Evolutionary conservation across 441 rosid species (phyloP), one percentile per base, ranked within the genome.

Genomic region (Manihot esculenta): DNA sequence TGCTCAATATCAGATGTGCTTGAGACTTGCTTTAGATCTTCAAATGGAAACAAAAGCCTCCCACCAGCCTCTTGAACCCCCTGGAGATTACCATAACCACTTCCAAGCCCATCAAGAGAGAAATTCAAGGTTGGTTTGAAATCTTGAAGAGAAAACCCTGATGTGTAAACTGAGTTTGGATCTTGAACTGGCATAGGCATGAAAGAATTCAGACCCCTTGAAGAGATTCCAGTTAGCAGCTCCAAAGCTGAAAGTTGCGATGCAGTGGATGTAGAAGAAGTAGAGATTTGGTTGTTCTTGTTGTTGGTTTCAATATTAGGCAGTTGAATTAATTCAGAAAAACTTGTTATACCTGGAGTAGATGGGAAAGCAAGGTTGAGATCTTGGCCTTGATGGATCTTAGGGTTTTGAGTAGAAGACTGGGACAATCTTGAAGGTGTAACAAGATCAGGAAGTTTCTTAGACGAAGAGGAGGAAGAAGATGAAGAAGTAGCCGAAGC

Each of bases 1-100:
- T 79, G 83, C 65, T 84, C 77, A 64, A 72, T 65, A 49, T 74
- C 68, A 56, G 66, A 77, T 54, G 83, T 76, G 77, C 68, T 85
- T 67, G 97, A 79, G 38, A 82, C 90, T 74, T 84, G 87, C 70
- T 90, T 92, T 76, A 94, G 76, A 75, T 93, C 94, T 76, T 92
- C 97, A 76, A 92, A 92, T 15, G 92, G 97, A 72, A 94, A 84
- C 86, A 89, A 71, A 63, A 86, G 79, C 77, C 85, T 87, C 72
- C 96, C 94, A 63, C 53, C 73, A 18, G 74, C 77, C 54, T 86
- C 86, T 60, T 75, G 90, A 69, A 81, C 83, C 17, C 80, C 79
- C 8, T 77, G 85, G 62, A 84, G 76, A 69, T 78, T 80, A 71
- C 85, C 89, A 69, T 81, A 85, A 21, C 86, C 88, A 68, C 47